Evolutionary conservation across 73 alveolate genomes (phyloP).

Genomic region (Paramecium octaurelia): DNA sequence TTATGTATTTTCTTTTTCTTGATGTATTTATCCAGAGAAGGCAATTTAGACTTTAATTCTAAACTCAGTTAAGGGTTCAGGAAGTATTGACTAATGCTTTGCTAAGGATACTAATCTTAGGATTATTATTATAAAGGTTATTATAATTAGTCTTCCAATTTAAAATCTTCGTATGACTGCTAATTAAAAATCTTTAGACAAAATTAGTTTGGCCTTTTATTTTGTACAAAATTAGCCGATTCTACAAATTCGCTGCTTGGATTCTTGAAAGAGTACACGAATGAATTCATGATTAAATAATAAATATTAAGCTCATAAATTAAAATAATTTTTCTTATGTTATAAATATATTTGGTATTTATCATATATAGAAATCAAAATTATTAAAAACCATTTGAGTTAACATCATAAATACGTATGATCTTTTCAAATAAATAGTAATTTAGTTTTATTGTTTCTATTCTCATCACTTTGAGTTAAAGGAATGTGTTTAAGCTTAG

Average conservation of each 20-base stretch:
- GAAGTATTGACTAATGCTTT: not conserved
- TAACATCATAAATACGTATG: not conserved
- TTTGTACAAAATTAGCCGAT: not conserved
- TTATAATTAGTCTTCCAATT: not conserved
- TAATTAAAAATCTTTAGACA: not conserved
- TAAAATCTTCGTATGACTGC: not conserved
- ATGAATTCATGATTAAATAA: not conserved
- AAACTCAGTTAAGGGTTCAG: not conserved
- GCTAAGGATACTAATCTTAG: not conserved
- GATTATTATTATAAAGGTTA: not conserved
- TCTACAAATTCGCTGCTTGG: slow-evolving; percentile 14
- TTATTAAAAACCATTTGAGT: not conserved
- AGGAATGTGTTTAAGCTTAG: not conserved
- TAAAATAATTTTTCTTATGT: not conserved
- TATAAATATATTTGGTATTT: not conserved
- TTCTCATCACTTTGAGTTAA: not conserved
- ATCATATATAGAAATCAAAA: not conserved
- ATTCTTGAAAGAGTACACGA: not conserved
- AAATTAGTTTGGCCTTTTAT: not conserved
- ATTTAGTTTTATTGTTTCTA: not conserved
- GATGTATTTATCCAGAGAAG: slow-evolving; percentile 1
- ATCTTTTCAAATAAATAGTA: not conserved
- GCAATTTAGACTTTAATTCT: not conserved
- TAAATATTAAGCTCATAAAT: not conserved
- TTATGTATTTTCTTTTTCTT: slow-evolving; percentile 25